These are phyloP conservation scores for Whalleya microplaca DNA, from an alignment of 2,329 filamentous ascomycete genomes.

Conservation along the genomic window DNA sequence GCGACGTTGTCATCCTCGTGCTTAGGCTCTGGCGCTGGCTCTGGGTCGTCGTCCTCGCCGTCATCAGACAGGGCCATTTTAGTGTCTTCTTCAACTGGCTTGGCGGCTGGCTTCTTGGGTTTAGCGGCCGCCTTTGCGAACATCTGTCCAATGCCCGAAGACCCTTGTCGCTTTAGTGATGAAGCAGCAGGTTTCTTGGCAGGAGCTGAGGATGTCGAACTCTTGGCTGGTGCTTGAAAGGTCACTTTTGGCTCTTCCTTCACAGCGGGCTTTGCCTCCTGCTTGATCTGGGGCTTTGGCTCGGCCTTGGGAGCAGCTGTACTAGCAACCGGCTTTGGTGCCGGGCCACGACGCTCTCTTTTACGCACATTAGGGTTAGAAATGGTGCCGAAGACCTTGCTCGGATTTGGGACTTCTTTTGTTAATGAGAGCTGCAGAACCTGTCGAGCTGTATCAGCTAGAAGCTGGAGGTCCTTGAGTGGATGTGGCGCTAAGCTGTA, in stretches of 20 bases:
- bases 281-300: constrained; percentile 34
- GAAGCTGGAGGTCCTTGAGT: constrained; percentile 70
- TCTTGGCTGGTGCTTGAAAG: constrained; percentile 29
- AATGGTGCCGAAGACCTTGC: constrained; percentile 73
- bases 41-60: constrained; percentile 38
- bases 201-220: constrained; percentile 37
- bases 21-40: constrained; percentile 28
- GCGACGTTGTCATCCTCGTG: constrained; percentile 26
- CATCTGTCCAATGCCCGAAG: constrained; percentile 41
- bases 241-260: constrained; percentile 43
- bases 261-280: constrained; percentile 41
- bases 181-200: constrained; percentile 44
- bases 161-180: constrained; percentile 55
- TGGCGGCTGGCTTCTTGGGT: constrained; percentile 35
- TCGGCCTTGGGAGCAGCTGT: constrained; percentile 35
- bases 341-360: constrained; percentile 47
- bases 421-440: constrained; percentile 57
- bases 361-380: constrained; percentile 68
- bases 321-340: constrained; percentile 31
- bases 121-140: constrained; percentile 39
- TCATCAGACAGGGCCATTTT: constrained; percentile 38
- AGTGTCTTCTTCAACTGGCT: constrained; percentile 25
- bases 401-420: constrained; percentile 62
- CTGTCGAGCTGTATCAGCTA: constrained; percentile 72
- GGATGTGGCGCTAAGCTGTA: constrained; percentile 80